A percentile compares a stretch with the other conserved stretches of the same genome.
Conservation (phyloP, 2,329 filamentous ascomycete species). For the Aspergillus udagawae region DNA sequence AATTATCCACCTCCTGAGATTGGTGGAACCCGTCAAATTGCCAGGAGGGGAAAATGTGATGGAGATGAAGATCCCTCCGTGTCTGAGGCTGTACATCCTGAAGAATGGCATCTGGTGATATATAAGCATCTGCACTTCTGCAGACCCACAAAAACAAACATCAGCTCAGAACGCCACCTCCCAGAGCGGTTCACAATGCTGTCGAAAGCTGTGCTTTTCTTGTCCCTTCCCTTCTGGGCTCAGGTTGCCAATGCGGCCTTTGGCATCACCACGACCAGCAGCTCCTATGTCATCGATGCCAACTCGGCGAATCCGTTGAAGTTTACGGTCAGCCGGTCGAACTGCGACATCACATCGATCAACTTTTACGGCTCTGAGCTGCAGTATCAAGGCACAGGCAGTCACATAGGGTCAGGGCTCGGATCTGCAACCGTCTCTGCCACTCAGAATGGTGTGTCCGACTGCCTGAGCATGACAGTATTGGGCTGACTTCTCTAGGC, state of each 20-base stretch:
- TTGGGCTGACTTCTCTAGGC: constrained; percentile 10
- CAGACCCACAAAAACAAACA: neutral
- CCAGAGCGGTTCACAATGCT: constrained; percentile 12
- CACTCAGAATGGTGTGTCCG: constrained; percentile 30
- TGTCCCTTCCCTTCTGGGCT: constrained; percentile 18
- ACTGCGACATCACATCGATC: constrained; percentile 63
- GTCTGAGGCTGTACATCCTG: neutral
- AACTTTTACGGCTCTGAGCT: constrained; percentile 57
- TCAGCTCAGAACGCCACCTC: neutral
- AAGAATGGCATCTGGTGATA: neutral
- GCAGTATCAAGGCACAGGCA: constrained; percentile 50
- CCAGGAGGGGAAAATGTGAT: constrained; percentile 2
- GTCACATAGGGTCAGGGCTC: constrained; percentile 58
- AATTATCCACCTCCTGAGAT: constrained; percentile 1
- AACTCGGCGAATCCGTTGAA: constrained; percentile 48
- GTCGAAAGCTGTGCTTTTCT: constrained; percentile 13
- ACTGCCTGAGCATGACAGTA: neutral
- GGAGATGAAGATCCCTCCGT: neutral
- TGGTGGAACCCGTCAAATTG: constrained; percentile 7
- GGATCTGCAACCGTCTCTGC: constrained; percentile 55
- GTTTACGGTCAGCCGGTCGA: constrained; percentile 51
- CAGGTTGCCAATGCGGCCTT: constrained; percentile 24
- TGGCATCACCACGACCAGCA: constrained; percentile 20
- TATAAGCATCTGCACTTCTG: neutral
- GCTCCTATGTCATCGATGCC: constrained; percentile 45